Evolutionary conservation across 148 eudicot genomes (phyloP).

Genomic region (Spergularia bocconei): DNA sequence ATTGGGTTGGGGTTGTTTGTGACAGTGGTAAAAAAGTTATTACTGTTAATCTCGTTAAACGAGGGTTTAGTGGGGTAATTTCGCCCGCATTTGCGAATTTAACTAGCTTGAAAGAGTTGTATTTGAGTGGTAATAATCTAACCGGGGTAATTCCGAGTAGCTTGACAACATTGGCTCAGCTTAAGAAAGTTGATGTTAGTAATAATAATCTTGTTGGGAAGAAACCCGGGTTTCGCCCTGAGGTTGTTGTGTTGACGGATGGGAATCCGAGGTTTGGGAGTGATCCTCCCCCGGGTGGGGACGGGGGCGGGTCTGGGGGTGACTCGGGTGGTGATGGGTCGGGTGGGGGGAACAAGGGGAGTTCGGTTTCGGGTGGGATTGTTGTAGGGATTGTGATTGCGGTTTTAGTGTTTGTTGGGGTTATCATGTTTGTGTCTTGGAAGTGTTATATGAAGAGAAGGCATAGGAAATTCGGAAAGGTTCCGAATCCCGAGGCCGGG

Average conservation of each 20-base stretch:
- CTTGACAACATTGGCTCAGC: conserved; percentile 38
- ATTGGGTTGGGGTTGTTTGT: conserved; percentile 42
- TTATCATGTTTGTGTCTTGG: conserved; percentile 44
- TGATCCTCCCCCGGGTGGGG: conserved; percentile 22
- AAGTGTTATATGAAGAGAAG: conserved; percentile 43
- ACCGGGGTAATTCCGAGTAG: conserved; percentile 45
- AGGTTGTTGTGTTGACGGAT: conserved; percentile 23
- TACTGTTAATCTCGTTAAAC: conserved; percentile 41
- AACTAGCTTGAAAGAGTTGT: conserved; percentile 35
- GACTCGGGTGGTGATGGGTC: conserved; percentile 19
- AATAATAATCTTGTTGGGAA: conserved; percentile 54
- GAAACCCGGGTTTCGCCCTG: conserved; percentile 32
- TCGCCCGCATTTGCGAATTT: conserved; percentile 53
- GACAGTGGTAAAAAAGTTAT: conserved; percentile 36
- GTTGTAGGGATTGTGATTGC: conserved; percentile 48
- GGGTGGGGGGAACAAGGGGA: conserved; percentile 25
- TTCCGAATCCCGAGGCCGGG: conserved; percentile 44
- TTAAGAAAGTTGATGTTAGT: conserved; percentile 45
- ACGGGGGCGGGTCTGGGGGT: conserved; percentile 16
- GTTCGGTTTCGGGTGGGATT: conserved; percentile 32
- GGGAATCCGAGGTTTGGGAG: conserved; percentile 41
- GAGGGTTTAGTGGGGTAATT: conserved; percentile 43
- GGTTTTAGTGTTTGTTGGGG: conserved; percentile 39
- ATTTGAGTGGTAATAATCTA: conserved; percentile 34
- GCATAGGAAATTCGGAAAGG: conserved; percentile 35